Evolutionary conservation across 495 filamentous ascomycete species (phyloP), one percentile per base, ranked within the genome.

Genomic region (Xylaria telfairii): DNA sequence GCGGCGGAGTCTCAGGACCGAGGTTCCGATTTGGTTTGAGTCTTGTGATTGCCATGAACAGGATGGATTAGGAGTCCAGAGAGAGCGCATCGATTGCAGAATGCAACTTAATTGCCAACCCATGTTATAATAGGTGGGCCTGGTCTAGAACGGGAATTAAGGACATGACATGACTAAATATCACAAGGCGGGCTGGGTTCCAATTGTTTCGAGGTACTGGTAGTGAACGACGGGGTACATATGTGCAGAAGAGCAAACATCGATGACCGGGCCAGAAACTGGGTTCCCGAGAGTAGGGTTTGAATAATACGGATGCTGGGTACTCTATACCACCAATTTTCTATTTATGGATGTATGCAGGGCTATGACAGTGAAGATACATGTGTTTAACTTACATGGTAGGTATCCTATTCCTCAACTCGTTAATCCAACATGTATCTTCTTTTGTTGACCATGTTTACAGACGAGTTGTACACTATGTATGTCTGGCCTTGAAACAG

Each of bases 1-100:
- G 63, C 19, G 44, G 63, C 41, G 54, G 63, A 28, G 56, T 71
- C 53, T 61, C 42, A 61, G 41, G 64, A 54, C 69, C 53, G 61
- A 67, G 63, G 54, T 61, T 44, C 41, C 53, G 32, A 56, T 32
- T 61, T 44, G 41, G 41, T 42, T 61, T 66, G 39, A 46, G 46
- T 21, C 44, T 61, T 32, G 39, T 65, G 61, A 30, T 56, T 64
- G 26, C 34, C 47, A 69, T 39, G 60, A 57, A 59, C 26, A 13
- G 32, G 60, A 62, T 63, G 59, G 46, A 24, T 39, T 3, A 26
- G 28, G 61, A 32, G 46, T 44, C 49, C 54, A 61, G 21, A 60
- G 62, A 8, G 61, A 59, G 62, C 44, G 30, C 32, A 34, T 37
- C 59, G 44, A 39, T 63, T 56, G 21, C 21, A 37, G 63, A 37